These are phyloP conservation scores for Mucor piriformis DNA, from an alignment of 371 early-diverging fungal species.

Conservation along the genomic window DNA sequence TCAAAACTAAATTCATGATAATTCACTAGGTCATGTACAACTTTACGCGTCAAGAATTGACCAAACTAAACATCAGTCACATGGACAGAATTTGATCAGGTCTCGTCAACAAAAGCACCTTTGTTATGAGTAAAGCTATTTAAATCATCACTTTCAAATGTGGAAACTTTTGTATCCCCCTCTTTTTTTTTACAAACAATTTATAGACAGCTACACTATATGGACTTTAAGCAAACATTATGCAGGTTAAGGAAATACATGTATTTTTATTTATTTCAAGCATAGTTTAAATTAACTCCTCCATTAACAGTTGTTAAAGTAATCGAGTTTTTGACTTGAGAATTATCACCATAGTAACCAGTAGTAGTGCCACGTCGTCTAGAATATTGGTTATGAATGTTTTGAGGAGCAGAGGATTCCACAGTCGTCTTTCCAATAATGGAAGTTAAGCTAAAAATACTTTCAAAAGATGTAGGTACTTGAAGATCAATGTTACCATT, in stretches of 20 bases:
- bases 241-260: not conserved
- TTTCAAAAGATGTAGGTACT: conserved; percentile 12
- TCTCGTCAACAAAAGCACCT: not conserved
- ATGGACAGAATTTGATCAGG: conserved; percentile 23
- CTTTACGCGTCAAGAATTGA: conserved; percentile 25
- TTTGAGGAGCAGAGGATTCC: conserved; percentile 5
- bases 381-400: not conserved
- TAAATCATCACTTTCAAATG: not conserved
- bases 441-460: conserved; percentile 1
- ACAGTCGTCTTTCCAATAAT: conserved; percentile 4
- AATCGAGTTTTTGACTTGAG: conserved; percentile 4
- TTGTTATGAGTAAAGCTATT: not conserved
- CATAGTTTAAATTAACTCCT: not conserved
- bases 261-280: not conserved
- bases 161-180: not conserved
- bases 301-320: conserved; percentile 1
- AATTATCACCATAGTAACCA: conserved; percentile 14
- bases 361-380: not conserved
- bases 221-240: not conserved
- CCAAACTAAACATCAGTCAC: conserved; percentile 18
- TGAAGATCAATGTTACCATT: conserved; percentile 3
- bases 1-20: conserved; percentile 2
- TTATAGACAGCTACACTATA: too few species aligned
- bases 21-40: conserved; percentile 14
- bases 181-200: too few species aligned